Evolutionary conservation across 208 protist species (phyloP), one percentile per base, ranked within the genome.

Genomic region (Herpetomonas samuelpessoai): DNA sequence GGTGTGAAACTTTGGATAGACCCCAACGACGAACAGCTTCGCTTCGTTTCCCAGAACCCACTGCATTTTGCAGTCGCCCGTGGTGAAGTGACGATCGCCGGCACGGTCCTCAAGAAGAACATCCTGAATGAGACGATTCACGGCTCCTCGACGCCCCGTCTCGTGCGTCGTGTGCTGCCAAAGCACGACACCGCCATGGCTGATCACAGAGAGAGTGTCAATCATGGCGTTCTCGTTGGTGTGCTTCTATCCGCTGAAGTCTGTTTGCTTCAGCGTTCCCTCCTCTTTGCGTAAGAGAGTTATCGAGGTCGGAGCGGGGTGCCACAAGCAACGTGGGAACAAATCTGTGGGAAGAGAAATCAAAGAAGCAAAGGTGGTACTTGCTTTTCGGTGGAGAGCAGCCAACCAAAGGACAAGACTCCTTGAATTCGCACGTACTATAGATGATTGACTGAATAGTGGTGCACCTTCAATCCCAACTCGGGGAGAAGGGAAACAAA

Each of bases 31-130:
- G 39, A 98, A 91, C 27, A 99, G 87, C 41, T 91, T 82, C 38
- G 86, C 73, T 47, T 97, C 91, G 71, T 98, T 98, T 48, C 88
- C 84, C 21, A 98, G 72, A 3, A 68, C 65, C 95, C 96, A 99
- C 31, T 81, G 76, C 52, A 99, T n/a, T 55, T 87, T 88, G 76
- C 96, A 97, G 38, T 90, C 79, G 38, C 79, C 80, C 9, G 91
- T 65, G 39, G 82, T 65, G 58, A 78, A 67, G 57, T 87, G 70
- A n/a, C 65, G 72, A 53, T 88, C 76, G 21, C 91, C 82, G 10
- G 82, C 81, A 38, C 95, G 88, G 51, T 97, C 92, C 68, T 98
- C 94, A 31, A 98, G 74, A 24, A 99, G 71, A 16, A 98, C 91
- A 3, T 88, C 93, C 47, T 91, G 74, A 56, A 99, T 96, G 21